Evolutionary conservation across 2,329 filamentous ascomycete species (phyloP).

Genomic region (Pseudogymnoascus pannorum): DNA sequence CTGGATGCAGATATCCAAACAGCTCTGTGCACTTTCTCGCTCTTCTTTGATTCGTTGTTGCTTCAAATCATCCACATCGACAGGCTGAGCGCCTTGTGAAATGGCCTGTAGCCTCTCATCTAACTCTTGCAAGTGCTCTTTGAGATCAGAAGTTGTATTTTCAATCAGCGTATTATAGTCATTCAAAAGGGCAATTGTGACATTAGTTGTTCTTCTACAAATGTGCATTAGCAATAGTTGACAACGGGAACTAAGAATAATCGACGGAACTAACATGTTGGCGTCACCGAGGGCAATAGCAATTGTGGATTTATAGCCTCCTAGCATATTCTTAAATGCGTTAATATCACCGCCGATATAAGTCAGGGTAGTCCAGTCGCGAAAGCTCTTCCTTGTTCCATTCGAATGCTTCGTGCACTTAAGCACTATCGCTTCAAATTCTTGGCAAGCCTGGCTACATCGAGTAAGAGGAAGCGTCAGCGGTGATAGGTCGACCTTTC

Average conservation of each 20-base stretch:
- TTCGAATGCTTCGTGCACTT: background rate
- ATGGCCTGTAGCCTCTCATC: slow-evolving; percentile 20
- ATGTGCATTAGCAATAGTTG: background rate
- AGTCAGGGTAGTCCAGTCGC: background rate
- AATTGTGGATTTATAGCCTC: background rate
- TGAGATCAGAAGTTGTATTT: slow-evolving; percentile 27
- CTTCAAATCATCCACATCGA: slow-evolving; percentile 13
- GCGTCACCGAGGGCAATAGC: background rate
- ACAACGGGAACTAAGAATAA: background rate
- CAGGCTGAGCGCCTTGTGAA: slow-evolving; percentile 11
- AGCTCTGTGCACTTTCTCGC: slow-evolving; percentile 26
- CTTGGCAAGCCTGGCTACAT: background rate
- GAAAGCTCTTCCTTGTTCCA: background rate
- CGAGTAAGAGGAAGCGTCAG: background rate
- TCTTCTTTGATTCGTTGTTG: slow-evolving; percentile 24
- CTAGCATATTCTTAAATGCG: slow-evolving; percentile 1
- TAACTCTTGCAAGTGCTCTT: slow-evolving; percentile 26
- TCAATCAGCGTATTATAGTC: slow-evolving; percentile 28
- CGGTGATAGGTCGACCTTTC: background rate
- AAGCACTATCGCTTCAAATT: background rate
- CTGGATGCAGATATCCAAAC: slow-evolving; percentile 26
- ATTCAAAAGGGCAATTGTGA: slow-evolving; percentile 14
- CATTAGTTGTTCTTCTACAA: background rate
- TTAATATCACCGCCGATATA: background rate
- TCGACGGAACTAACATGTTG: background rate